Evolutionary conservation across 805 yeast genomes (phyloP).

Genomic region (Candida saitoana): DNA sequence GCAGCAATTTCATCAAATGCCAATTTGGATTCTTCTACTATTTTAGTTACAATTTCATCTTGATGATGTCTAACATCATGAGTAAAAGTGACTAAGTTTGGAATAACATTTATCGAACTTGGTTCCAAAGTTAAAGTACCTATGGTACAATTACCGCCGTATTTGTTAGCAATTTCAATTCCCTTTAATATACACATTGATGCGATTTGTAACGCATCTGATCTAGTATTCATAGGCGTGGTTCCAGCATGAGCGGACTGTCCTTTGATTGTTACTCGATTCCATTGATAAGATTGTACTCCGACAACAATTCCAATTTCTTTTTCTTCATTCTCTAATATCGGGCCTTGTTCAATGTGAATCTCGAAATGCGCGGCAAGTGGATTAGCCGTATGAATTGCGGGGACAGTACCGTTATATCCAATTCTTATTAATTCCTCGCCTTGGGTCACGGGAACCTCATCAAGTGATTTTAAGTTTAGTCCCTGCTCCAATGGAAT

Average conservation of each 20-base stretch:
- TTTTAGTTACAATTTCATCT: constrained; percentile 38
- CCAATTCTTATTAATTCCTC: constrained; percentile 60
- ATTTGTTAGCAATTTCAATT: constrained; percentile 49
- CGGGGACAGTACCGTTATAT: constrained; percentile 50
- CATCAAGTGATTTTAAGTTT: constrained; percentile 50
- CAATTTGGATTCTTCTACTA: constrained; percentile 35
- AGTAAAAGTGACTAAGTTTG: constrained; percentile 55
- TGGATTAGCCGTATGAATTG: constrained; percentile 48
- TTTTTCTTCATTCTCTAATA: constrained; percentile 52
- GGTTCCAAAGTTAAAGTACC: constrained; percentile 59
- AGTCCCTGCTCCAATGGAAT: constrained; percentile 47
- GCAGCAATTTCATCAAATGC: constrained; percentile 35
- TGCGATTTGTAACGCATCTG: constrained; percentile 59
- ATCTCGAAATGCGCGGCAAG: constrained; percentile 68
- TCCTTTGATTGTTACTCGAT: constrained; percentile 52
- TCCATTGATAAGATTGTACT: constrained; percentile 66
- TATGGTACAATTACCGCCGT: constrained; percentile 53
- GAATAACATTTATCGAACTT: constrained; percentile 63
- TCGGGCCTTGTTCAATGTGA: constrained; percentile 77
- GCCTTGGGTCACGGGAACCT: constrained; percentile 42
- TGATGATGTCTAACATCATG: constrained; percentile 56
- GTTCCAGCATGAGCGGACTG: constrained; percentile 73
- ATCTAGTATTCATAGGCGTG: constrained; percentile 58
- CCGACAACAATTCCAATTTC: constrained; percentile 64
- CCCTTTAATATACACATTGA: constrained; percentile 54